Evolutionary conservation across 768 basidiomycete species (phyloP), one percentile per base, ranked within the genome.

Genomic region (Mycena pura): DNA sequence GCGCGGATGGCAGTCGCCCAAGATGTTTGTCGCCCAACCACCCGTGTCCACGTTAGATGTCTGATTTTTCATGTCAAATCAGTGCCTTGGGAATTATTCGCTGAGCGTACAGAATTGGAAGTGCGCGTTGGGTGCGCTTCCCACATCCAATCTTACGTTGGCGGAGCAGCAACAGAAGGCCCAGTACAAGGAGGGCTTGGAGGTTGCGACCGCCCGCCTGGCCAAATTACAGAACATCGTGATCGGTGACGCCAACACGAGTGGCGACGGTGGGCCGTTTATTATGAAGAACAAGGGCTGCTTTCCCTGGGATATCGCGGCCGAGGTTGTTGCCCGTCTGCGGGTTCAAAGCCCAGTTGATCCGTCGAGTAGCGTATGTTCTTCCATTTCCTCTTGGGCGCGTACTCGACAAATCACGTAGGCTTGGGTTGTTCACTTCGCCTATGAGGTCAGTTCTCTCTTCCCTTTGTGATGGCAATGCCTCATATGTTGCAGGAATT

Each of bases 381-480:
- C 22, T 21, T 5, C 17, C 25, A 22, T 41, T 7, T 36, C 36
- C 13, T 7, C 10, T 31, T 32, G 22, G 3, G 14, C 13, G 4
- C 21, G 7, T 29, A 38, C 39, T 56, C 31, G 32, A 5, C 3
- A 7, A 48, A 29, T 27, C 15, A 15, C n/a, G 15, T 25, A 70
- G 68, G 68, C 68, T 13, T 70, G 65, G 66, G 60, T 66, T 11
- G 57, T 70, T 19, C 50, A 60, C 44, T 24, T 25, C 17, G 70
- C 68, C 10, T 56, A 70, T 31, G 53, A 65, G 45, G 68, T 62
- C 13, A 6, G 44, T 46, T 9, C 21, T 40, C 48, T 34, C 19
- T 22, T 6, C 6, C 14, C 22, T 29, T n/a, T 36, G 25, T n/a
- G 15, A 24, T 11, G 28, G 8, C 32, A 29, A 6, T n/a, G 21